Percentiles rank a stretch among this genome's conserved stretches.
phyloP scores from a whole-genome alignment of 305 asterid species.

The Fraxinus baroniana region DNA sequence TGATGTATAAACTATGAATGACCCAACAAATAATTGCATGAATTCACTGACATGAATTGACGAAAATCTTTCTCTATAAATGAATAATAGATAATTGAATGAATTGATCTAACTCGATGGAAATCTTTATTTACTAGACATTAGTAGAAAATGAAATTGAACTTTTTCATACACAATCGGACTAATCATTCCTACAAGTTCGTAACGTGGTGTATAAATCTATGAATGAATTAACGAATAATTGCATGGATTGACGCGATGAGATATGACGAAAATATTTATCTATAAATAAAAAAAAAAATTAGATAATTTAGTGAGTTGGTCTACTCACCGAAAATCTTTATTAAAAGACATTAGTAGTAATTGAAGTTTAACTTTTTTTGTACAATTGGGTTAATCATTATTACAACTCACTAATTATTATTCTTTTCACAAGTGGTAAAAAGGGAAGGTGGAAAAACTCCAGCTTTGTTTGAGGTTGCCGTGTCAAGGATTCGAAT shows the following conservation, averaged over 20 bases:
- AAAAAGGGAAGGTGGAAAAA: too few species aligned
- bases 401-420: too few species aligned
- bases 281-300: neutral
- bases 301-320: neutral
- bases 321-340: too few species aligned
- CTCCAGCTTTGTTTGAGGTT: too few species aligned
- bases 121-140: neutral
- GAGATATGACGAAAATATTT: neutral
- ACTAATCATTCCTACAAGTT: neutral
- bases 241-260: neutral
- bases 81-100: too few species aligned
- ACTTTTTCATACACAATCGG: neutral
- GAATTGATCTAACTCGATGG: too few species aligned
- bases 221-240: too few species aligned
- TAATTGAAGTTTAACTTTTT: too few species aligned
- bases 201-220: neutral
- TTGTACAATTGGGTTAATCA: neutral
- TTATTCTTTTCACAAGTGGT: too few species aligned
- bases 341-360: too few species aligned
- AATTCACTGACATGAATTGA: neutral
- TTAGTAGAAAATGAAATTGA: neutral
- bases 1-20: neutral
- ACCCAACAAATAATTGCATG: neutral
- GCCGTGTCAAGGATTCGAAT: too few species aligned
- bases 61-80: neutral